These are phyloP conservation scores for Phallus indusiatus DNA, from an alignment of 768 basidiomycete genomes.

Conservation along the genomic window DNA sequence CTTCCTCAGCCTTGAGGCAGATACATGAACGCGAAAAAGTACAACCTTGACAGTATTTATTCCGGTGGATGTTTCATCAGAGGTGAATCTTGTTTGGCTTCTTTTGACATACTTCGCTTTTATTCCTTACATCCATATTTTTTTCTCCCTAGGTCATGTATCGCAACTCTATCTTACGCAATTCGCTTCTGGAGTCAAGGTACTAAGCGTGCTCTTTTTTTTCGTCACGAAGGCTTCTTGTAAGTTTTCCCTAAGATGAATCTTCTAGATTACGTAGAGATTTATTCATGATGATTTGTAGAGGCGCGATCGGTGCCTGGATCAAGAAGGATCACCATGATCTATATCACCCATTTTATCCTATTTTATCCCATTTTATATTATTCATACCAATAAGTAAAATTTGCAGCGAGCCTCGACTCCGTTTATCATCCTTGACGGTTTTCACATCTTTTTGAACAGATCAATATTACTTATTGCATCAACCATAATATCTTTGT, in stretches of 20 bases:
- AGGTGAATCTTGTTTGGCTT: slow-evolving; percentile 50
- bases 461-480: not conserved
- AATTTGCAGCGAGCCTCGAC: too few species aligned
- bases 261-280: not conserved
- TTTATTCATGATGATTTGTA: slow-evolving; percentile 23
- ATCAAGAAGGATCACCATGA: slow-evolving; percentile 47
- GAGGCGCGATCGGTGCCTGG: slow-evolving; percentile 95
- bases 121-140: slow-evolving; percentile 12
- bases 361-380: not conserved
- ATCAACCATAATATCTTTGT: not conserved
- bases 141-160: slow-evolving; percentile 62
- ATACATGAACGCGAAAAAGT: slow-evolving; percentile 99
- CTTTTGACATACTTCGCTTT: not conserved
- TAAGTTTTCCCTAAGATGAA: slow-evolving; percentile 34
- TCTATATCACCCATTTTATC: slow-evolving; percentile 11
- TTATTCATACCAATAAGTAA: not conserved
- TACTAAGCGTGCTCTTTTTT: slow-evolving; percentile 89
- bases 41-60: slow-evolving; percentile 92
- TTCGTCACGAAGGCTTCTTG: slow-evolving; percentile 97
- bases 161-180: slow-evolving; percentile 95
- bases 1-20: slow-evolving; percentile 30
- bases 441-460: not conserved
- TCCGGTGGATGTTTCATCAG: slow-evolving; percentile 99
- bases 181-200: slow-evolving; percentile 99
- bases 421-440: too few species aligned